Evolutionary conservation across 169 alveolate genomes (phyloP), one percentile per base, ranked within the genome.

Genomic region (Plasmodium knowlesi): DNA sequence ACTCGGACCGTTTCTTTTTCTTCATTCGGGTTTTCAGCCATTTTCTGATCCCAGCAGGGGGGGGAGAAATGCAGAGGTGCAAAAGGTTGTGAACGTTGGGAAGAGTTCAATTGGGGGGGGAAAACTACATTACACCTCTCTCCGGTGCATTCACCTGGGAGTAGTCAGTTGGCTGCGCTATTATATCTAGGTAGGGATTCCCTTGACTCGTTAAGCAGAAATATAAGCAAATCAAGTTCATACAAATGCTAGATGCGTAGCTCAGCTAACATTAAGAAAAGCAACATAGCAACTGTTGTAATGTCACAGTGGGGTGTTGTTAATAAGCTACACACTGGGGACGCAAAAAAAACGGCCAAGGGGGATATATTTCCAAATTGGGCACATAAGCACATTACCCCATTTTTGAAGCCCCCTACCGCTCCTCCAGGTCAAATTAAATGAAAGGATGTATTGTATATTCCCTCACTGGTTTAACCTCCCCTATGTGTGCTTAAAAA

Each of bases 1-100:
- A 85, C 93, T 53, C 41, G 84, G 41, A 85, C 19, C 0, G 34
- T 73, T 16, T 85, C 93, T 14, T 67, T 84, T 10, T 84, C 82
- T 22, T 43, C 85, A 28, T 70, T n/a, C 67, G 41, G 83, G 16
- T 32, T 54, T 10, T 32, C 43, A 10, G 41, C 39, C 86, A 85
- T 74, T 57, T 53, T 53, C 14, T 0, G 5, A 16, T 0, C 19
- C 37, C 76, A 67, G 8, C 8, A 14, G 6, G 61, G 61, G 22
- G 22, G 3, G 3, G 57, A 2, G n/a, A n/a, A n/a, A n/a, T 6
- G 4, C 19, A 46, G 0, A 12, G 1, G 57, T 9, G 19, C 57
- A 46, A 46, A 46, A 12, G 19, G 57, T 5, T 46, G n/a, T 5
- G 12, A 46, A 46, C 19, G 19, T 46, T 3, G 19, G 57, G 61